These are phyloP conservation scores for Naumovozyma castellii DNA, from an alignment of 805 yeast species.

Conservation along the genomic window DNA sequence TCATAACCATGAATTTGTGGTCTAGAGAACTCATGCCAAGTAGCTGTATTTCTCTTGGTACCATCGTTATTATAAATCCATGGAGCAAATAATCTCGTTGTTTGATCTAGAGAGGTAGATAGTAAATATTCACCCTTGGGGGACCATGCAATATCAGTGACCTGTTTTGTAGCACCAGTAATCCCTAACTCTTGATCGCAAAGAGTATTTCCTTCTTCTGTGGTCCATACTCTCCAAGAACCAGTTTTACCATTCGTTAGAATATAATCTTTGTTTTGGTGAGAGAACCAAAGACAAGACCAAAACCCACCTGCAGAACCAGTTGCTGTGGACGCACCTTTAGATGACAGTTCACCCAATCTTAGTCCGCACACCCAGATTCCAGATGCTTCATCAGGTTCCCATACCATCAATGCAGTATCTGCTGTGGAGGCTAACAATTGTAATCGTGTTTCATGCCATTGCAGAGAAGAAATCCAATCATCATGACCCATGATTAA, in stretches of 20 bases:
- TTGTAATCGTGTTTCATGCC: conserved; percentile 55
- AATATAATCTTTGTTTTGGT: conserved; percentile 38
- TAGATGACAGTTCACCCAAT: conserved; percentile 84
- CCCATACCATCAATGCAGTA: conserved; percentile 89
- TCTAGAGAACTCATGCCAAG: conserved; percentile 90
- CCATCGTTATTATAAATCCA: conserved; percentile 38
- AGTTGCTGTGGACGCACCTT: conserved; percentile 97
- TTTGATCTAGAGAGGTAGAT: conserved; percentile 84
- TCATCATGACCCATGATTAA: conserved; percentile 96
- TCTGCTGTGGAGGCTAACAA: conserved; percentile 86
- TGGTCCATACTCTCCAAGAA: conserved; percentile 71
- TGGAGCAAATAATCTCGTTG: conserved; percentile 72
- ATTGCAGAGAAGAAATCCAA: conserved; percentile 79
- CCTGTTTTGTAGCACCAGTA: conserved; percentile 67
- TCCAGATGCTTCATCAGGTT: conserved; percentile 75
- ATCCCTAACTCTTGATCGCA: conserved; percentile 47
- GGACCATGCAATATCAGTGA: conserved; percentile 76
- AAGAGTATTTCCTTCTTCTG: conserved; percentile 23
- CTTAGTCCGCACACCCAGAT: conserved; percentile 79
- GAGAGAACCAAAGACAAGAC: conserved; percentile 60
- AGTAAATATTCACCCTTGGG: conserved; percentile 54
- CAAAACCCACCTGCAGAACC: conserved; percentile 80
- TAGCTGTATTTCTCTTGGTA: conserved; percentile 19
- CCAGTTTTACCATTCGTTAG: conserved; percentile 89
- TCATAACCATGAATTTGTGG: conserved; percentile 99